Conservation (phyloP, 2,329 filamentous ascomycete species). For the Pezicula carpinea region DNA sequence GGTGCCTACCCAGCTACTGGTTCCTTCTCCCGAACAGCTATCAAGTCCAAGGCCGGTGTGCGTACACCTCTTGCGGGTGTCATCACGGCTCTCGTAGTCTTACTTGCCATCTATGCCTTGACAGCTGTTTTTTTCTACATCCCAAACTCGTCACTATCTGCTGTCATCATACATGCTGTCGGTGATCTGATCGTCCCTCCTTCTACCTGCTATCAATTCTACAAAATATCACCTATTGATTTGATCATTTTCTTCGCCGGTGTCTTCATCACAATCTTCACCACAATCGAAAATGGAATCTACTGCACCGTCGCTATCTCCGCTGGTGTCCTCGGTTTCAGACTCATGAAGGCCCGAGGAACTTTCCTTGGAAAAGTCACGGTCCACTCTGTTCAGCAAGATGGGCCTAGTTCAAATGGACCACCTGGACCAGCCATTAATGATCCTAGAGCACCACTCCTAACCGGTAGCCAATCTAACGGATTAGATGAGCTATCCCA, state of each 20-base stretch:
- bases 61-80: conserved; percentile 86
- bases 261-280: conserved; percentile 85
- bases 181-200: conserved; percentile 88
- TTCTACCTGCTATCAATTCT: conserved; percentile 91
- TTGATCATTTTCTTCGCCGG: conserved; percentile 90
- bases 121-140: conserved; percentile 93
- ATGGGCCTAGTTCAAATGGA: conserved; percentile 64
- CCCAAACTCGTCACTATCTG: conserved; percentile 72
- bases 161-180: conserved; percentile 93
- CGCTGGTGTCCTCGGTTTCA: conserved; percentile 73
- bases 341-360: conserved; percentile 76
- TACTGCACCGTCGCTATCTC: conserved; percentile 81
- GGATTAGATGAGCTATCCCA: conserved; percentile 39
- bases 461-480: conserved; percentile 16
- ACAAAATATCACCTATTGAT: conserved; percentile 86
- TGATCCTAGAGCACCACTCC: conserved; percentile 48
- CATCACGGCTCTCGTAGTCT: conserved; percentile 79
- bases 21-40: conserved; percentile 93
- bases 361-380: conserved; percentile 79
- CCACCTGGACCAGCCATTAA: conserved; percentile 43
- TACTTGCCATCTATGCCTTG: conserved; percentile 85
- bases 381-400: conserved; percentile 78
- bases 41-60: conserved; percentile 95
- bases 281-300: conserved; percentile 84
- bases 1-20: conserved; percentile 91